These are phyloP conservation scores for Diplocarpon rosae DNA, from an alignment of 2,329 filamentous ascomycete species.

Conservation along the genomic window DNA sequence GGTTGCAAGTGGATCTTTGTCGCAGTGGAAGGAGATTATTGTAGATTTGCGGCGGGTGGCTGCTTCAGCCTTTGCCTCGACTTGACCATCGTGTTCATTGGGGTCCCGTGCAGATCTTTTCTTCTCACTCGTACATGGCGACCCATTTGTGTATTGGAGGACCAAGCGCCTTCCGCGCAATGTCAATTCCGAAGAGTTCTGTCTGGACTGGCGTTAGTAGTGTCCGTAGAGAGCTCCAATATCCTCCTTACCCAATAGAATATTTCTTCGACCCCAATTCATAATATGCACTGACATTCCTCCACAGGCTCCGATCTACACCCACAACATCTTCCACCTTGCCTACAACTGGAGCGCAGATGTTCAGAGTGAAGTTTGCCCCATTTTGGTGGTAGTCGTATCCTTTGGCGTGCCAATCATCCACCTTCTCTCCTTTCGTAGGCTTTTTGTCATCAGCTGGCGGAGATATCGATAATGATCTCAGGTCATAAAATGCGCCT, in stretches of 20 bases:
- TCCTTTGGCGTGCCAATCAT: slow-evolving; percentile 54
- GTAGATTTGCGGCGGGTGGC: slow-evolving; percentile 56
- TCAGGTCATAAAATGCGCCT: slow-evolving; percentile 27
- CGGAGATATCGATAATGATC: slow-evolving; percentile 22
- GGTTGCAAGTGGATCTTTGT: slow-evolving; percentile 61
- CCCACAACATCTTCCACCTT: slow-evolving; percentile 51
- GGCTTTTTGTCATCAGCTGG: slow-evolving; percentile 28
- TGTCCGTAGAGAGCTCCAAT: not conserved
- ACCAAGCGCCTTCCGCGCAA: slow-evolving; percentile 64
- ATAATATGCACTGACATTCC: slow-evolving; percentile 73
- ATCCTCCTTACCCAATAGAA: slow-evolving; percentile 57
- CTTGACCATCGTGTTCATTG: slow-evolving; percentile 29
- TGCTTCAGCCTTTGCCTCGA: slow-evolving; percentile 19
- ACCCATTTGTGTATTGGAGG: slow-evolving; percentile 66
- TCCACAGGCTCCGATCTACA: slow-evolving; percentile 49
- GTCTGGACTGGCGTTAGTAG: slow-evolving; percentile 30
- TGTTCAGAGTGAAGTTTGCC: slow-evolving; percentile 74
- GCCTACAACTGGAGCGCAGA: slow-evolving; percentile 67
- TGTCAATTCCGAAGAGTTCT: slow-evolving; percentile 42
- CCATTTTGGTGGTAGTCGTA: slow-evolving; percentile 52
- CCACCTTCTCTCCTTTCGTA: slow-evolving; percentile 42
- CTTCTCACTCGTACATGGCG: slow-evolving; percentile 50
- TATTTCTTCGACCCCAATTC: slow-evolving; percentile 52
- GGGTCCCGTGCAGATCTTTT: slow-evolving; percentile 25
- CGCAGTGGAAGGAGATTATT: slow-evolving; percentile 87